Percentiles rank a stretch among this genome's conserved stretches.
phyloP scores from a whole-genome alignment of 148 eudicot genomes.

The Mesembryanthemum crystallinum region DNA sequence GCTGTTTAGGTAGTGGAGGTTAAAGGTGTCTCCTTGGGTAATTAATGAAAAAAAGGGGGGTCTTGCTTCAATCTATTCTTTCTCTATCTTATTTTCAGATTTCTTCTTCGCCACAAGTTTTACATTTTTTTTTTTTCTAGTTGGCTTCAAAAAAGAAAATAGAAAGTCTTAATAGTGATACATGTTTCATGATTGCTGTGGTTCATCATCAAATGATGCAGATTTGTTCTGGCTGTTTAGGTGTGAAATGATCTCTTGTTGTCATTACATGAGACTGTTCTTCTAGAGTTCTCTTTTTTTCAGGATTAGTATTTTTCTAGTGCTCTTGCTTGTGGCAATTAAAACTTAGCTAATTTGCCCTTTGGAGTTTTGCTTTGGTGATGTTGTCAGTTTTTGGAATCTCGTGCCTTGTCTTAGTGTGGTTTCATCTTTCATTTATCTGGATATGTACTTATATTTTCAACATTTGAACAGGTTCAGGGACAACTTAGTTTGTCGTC shows the following conservation, averaged over 20 bases:
- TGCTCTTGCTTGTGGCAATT: background rate
- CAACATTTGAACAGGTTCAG: slow-evolving; percentile 52
- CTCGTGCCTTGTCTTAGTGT: background rate
- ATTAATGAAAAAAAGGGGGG: too few species aligned
- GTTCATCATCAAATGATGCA: too few species aligned
- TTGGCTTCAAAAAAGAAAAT: too few species aligned
- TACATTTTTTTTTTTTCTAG: too few species aligned
- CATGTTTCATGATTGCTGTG: too few species aligned
- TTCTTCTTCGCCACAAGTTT: too few species aligned
- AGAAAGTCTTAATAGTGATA: too few species aligned
- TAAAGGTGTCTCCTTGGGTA: background rate
- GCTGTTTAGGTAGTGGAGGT: background rate
- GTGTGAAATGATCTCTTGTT: background rate
- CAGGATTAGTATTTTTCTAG: background rate
- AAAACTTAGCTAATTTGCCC: background rate
- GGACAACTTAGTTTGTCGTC: slow-evolving; percentile 84
- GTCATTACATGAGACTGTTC: background rate
- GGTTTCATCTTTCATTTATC: background rate
- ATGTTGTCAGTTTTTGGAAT: background rate
- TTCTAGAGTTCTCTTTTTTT: background rate
- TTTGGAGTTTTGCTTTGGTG: background rate
- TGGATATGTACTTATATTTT: background rate
- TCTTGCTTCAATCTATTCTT: background rate
- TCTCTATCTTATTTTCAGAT: background rate
- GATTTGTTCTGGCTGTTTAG: background rate